Conservation (phyloP, 768 basidiomycete genomes). For the Termitomyces titanicus region DNA sequence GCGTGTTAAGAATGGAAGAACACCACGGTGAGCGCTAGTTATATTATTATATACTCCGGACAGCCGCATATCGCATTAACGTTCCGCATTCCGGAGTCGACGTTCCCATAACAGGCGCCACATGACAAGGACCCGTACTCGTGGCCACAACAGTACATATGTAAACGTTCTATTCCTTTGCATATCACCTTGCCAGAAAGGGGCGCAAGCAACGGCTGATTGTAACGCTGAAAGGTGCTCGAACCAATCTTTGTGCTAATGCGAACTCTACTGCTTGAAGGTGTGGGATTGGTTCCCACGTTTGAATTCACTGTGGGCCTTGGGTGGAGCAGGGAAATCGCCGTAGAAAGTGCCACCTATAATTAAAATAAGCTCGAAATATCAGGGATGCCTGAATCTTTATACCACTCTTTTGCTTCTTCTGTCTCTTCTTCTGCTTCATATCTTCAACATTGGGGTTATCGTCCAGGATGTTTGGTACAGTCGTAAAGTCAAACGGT, state of each 20-base stretch:
- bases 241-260: neutral
- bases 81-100: too few species aligned
- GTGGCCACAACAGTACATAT: too few species aligned
- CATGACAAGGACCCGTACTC: too few species aligned
- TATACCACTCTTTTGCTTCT: slow-evolving; percentile 36
- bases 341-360: slow-evolving; percentile 45
- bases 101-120: too few species aligned
- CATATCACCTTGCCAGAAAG: neutral
- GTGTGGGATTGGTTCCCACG: slow-evolving; percentile 70
- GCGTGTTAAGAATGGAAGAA: neutral
- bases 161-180: neutral
- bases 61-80: neutral
- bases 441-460: slow-evolving; percentile 37
- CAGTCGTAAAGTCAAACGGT: slow-evolving; percentile 65
- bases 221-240: neutral
- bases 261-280: slow-evolving; percentile 44
- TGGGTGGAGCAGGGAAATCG: slow-evolving; percentile 63
- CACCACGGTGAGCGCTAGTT: neutral
- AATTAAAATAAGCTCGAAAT: slow-evolving; percentile 2
- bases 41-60: slow-evolving; percentile 11
- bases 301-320: slow-evolving; percentile 60
- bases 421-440: slow-evolving; percentile 49
- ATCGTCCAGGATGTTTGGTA: slow-evolving; percentile 71
- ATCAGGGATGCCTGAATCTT: slow-evolving; percentile 2
- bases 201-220: neutral